Evolutionary conservation across 305 asterid genomes (phyloP).

Genomic region (Petunia hybrid): DNA sequence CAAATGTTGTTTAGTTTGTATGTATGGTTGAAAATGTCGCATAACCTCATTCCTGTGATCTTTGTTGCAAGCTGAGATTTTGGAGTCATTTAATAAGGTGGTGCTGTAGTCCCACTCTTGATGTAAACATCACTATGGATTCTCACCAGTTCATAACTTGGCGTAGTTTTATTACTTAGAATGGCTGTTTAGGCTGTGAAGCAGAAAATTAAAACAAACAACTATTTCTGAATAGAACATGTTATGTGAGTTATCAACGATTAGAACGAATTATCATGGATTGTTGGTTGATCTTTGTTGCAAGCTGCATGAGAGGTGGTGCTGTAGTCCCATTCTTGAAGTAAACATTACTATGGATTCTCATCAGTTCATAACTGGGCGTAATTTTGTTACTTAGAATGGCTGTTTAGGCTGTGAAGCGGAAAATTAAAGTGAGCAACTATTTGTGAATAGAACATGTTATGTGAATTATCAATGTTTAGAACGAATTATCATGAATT

Average conservation of each 20-base stretch:
- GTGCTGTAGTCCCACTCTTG: neutral
- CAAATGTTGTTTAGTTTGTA: slow-evolving; percentile 11
- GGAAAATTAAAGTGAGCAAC: neutral
- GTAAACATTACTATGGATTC: slow-evolving; percentile 25
- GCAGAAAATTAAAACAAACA: neutral
- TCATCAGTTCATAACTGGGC: slow-evolving; percentile 20
- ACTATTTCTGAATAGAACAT: slow-evolving; percentile 10
- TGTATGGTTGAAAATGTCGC: slow-evolving; percentile 17
- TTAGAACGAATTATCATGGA: slow-evolving; percentile 26
- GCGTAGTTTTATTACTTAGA: slow-evolving; percentile 21
- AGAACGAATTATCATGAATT: too few relatives aligned
- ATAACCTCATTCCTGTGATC: neutral
- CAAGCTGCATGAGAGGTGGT: slow-evolving; percentile 13
- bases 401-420: slow-evolving; percentile 20
- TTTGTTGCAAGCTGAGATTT: neutral
- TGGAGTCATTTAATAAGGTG: slow-evolving; percentile 19
- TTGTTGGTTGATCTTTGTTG: neutral
- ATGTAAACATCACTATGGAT: slow-evolving; percentile 12
- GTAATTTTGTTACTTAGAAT: slow-evolving; percentile 21
- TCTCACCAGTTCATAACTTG: slow-evolving; percentile 20
- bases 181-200: slow-evolving; percentile 15
- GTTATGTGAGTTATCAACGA: slow-evolving; percentile 21
- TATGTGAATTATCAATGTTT: neutral
- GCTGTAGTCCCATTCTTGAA: neutral
- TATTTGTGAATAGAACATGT: slow-evolving; percentile 10